Percentiles rank a stretch among this genome's conserved stretches.
Evolutionary conservation across 1,139 yeast genomes (phyloP).

Genomic region (Zygosaccharomyces sapae): DNA sequence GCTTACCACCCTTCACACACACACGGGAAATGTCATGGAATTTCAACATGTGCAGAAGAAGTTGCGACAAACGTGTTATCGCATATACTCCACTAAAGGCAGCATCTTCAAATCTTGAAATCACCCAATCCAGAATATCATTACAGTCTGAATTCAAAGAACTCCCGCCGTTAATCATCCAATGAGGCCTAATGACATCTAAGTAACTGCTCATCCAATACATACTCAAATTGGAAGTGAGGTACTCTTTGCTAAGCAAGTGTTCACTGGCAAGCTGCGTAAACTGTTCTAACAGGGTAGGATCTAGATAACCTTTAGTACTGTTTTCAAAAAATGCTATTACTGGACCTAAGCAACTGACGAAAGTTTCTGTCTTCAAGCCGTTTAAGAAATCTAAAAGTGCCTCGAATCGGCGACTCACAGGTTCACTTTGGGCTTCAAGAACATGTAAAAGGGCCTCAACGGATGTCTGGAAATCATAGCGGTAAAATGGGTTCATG

Average conservation of each 20-base stretch:
- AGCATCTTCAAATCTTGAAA: slow-evolving; percentile 23
- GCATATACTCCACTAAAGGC: slow-evolving; percentile 24
- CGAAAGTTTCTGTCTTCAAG: slow-evolving; percentile 7
- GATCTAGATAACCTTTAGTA: slow-evolving; percentile 1
- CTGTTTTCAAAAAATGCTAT: slow-evolving; percentile 7
- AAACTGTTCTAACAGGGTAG: slow-evolving; percentile 15
- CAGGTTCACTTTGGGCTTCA: slow-evolving; percentile 1
- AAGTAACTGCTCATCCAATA: slow-evolving; percentile 20
- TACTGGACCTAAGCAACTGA: slow-evolving; percentile 7
- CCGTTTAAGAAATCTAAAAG: slow-evolving; percentile 8
- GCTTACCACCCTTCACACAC: slow-evolving; percentile 27
- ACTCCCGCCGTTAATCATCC: slow-evolving; percentile 17
- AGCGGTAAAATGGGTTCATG: slow-evolving; percentile 1
- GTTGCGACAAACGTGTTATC: slow-evolving; percentile 12
- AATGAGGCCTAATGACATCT: slow-evolving; percentile 14
- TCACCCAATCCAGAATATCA: slow-evolving; percentile 33
- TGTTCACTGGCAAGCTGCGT: slow-evolving; percentile 27
- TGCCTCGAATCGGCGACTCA: slow-evolving; percentile 1
- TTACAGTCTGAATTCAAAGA: slow-evolving; percentile 25
- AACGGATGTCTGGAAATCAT: slow-evolving; percentile 4
- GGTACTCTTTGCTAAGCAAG: slow-evolving; percentile 22
- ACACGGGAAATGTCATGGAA: slow-evolving; percentile 20
- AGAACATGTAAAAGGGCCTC: slow-evolving; percentile 10
- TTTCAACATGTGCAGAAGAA: slow-evolving; percentile 24
- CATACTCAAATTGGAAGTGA: slow-evolving; percentile 25